Evolutionary conservation across 495 filamentous ascomycete species (phyloP).

Genomic region (Amniculicola lignicola): DNA sequence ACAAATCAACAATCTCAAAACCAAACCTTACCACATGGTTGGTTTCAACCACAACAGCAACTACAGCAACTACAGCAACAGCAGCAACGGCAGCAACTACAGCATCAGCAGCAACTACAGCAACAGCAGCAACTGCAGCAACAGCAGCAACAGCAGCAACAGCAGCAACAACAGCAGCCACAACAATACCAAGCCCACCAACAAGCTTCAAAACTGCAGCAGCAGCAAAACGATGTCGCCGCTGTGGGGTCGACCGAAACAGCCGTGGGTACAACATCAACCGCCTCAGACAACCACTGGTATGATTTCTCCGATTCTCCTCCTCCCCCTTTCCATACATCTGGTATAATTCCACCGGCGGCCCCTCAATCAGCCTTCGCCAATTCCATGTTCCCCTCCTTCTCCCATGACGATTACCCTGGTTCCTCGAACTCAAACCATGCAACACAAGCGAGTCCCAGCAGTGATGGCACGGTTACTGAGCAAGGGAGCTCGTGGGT

Average conservation of each 20-base stretch:
- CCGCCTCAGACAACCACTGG: not conserved
- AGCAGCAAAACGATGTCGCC: not conserved
- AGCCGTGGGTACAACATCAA: not conserved
- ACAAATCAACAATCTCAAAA: not conserved
- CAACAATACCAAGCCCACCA: not conserved
- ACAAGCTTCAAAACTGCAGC: not conserved
- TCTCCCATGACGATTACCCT: not conserved
- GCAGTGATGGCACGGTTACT: not conserved
- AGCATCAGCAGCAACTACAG: not conserved
- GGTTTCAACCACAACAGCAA: not conserved
- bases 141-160: not conserved
- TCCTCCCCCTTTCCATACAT: not conserved
- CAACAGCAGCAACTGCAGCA: not conserved
- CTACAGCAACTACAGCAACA: slow-evolving; percentile 4
- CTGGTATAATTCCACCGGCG: no score
- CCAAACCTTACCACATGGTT: slow-evolving; percentile 3
- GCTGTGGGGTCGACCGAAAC: not conserved
- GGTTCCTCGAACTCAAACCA: not conserved
- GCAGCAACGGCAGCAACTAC: slow-evolving; percentile 2
- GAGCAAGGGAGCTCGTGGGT: not conserved
- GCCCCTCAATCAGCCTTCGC: not conserved
- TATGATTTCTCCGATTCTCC: not conserved
- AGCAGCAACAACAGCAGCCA: not conserved
- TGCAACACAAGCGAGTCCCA: not conserved
- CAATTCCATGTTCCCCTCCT: not conserved